Evolutionary conservation across 768 basidiomycete species (phyloP).

Genomic region (Tephrocybe sp.): DNA sequence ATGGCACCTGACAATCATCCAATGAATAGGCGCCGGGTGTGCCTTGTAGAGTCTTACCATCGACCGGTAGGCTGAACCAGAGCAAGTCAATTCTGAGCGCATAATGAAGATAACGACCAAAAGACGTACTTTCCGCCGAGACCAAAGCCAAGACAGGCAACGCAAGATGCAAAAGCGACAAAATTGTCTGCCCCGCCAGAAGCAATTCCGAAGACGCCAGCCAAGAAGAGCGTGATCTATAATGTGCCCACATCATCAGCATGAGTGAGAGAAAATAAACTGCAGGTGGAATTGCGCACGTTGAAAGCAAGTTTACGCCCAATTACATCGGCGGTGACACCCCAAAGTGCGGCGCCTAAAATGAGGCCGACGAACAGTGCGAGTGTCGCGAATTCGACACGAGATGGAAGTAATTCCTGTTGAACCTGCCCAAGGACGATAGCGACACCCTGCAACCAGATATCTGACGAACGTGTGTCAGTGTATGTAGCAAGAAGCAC

Average conservation of each 20-base stretch:
- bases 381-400: conserved; percentile 44
- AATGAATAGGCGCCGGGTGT: neutral
- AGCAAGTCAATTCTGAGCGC: conserved; percentile 19
- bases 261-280: too few species aligned
- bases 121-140: conserved; percentile 47
- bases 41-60: too few species aligned
- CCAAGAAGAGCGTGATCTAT: conserved; percentile 30
- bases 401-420: conserved; percentile 39
- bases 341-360: conserved; percentile 47
- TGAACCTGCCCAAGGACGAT: conserved; percentile 43
- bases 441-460: conserved; percentile 48
- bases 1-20: conserved; percentile 30
- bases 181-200: conserved; percentile 46
- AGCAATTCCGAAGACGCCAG: conserved; percentile 49
- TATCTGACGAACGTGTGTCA: conserved; percentile 21
- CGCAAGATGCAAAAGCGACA: conserved; percentile 41
- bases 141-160: conserved; percentile 49
- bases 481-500: neutral
- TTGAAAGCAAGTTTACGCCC: conserved; percentile 47
- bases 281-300: conserved; percentile 14
- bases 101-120: conserved; percentile 15
- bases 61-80: conserved; percentile 37
- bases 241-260: too few species aligned
- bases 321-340: conserved; percentile 46
- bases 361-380: conserved; percentile 47